Evolutionary conservation across 768 basidiomycete genomes (phyloP), one percentile per base, ranked within the genome.

Genomic region (Collybiopsis confluens): DNA sequence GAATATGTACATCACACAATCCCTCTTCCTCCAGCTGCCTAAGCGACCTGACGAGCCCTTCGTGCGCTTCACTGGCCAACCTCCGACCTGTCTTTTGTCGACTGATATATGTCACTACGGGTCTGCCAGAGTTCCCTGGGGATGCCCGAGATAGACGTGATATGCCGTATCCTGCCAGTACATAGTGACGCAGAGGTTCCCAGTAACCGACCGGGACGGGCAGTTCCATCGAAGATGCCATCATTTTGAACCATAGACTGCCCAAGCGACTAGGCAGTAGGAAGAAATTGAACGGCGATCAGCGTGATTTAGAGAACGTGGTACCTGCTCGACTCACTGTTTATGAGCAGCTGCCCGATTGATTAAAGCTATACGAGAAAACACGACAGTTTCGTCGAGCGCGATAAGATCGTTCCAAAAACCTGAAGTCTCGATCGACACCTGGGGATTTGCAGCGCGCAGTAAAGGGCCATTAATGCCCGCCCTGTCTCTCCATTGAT

Each of bases 381-480:
- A 86, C 48, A 82, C 73, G 68, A 81, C 79, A 15, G 82, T 83
- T 23, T 65, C 65, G 28, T 68, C 62, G 28, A 72, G 56, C 27
- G 56, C 61, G 18, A 74, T 69, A 21, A 86, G 72, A 65, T 89
- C 88, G 6, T 71, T 54, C 85, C 88, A 90, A 59, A 86, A 83
- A 26, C 71, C 69, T 9, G 75, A 69, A 27, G 75, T 70, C 58
- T 88, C 85, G 23, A 89, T 77, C 1, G 82, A 66, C 7, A 79
- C 61, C 18, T 67, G 69, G 1, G 86, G 86, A 64, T 88, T 89
- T 0, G 79, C 80, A 7, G 81, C 77, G 23, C 83, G 81, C 55
- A 90, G 72, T 56, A 89, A 72, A 46, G 82, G 82, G 20, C 78
- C 74, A 61, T 86, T 80, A 61, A 90, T 74, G 11, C 77, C 75